Conservation (phyloP, 306 rosid genomes). For the Datisca glomerata region DNA sequence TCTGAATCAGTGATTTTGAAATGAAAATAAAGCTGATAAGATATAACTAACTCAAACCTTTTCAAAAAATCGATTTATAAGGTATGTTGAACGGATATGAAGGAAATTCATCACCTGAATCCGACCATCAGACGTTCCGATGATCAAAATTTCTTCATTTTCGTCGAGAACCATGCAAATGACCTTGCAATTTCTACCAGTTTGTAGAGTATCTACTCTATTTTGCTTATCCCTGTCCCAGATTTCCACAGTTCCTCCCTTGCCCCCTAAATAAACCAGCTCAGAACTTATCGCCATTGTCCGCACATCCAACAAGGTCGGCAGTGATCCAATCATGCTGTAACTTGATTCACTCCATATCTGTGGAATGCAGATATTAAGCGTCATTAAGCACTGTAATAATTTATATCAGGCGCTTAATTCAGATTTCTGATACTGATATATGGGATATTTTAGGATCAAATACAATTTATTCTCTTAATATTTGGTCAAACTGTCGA, state of each 20-base stretch:
- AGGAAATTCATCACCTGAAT: too few species aligned
- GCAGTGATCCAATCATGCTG: slow-evolving; percentile 49
- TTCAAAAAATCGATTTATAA: too few species aligned
- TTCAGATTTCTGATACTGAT: too few species aligned
- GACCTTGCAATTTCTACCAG: slow-evolving; percentile 48
- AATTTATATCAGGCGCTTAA: too few species aligned
- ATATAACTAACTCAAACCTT: too few species aligned
- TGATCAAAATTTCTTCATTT: slow-evolving; percentile 58
- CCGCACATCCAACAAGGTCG: slow-evolving; percentile 58
- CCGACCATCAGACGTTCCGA: slow-evolving; percentile 80
- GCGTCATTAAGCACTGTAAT: neutral
- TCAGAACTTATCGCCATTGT: slow-evolving; percentile 66
- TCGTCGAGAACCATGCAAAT: slow-evolving; percentile 55
- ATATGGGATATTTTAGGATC: too few species aligned
- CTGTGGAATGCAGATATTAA: slow-evolving; percentile 13
- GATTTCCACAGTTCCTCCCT: slow-evolving; percentile 70
- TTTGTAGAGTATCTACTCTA: slow-evolving; percentile 51
- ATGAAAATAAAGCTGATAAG: too few species aligned
- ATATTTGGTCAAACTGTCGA: too few species aligned
- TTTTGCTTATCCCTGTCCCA: slow-evolving; percentile 59
- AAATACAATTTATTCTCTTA: too few species aligned
- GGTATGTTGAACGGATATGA: too few species aligned
- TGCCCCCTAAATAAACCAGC: slow-evolving; percentile 75
- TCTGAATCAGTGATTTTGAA: too few species aligned
- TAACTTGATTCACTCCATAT: slow-evolving; percentile 57